Evolutionary conservation across 345 rosid species (phyloP).

Genomic region (Eutrema heterophyllum): DNA sequence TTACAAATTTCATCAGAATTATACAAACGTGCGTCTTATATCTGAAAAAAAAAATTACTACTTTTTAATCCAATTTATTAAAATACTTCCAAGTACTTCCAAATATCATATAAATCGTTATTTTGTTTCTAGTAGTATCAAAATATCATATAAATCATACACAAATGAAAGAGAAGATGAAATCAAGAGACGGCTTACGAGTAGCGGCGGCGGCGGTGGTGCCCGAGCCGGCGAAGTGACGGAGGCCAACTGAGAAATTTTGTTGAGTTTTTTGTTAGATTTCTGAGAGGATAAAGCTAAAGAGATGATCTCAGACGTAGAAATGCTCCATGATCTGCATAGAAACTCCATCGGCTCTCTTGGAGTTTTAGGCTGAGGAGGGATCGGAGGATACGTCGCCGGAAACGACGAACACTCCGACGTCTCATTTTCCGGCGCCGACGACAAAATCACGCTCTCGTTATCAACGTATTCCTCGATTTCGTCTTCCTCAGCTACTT

Average conservation of each 20-base stretch:
- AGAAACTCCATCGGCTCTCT: constrained; percentile 92
- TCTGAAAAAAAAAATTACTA: no score
- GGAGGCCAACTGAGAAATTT: background rate
- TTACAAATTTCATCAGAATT: no score
- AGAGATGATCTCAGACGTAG: constrained; percentile 85
- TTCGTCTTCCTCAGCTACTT: constrained; percentile 27
- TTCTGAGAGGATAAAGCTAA: constrained; percentile 55
- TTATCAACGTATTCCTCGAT: constrained; percentile 16
- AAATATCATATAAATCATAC: background rate
- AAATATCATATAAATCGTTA: no score
- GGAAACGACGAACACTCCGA: constrained; percentile 20
- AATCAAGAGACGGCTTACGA: constrained; percentile 14
- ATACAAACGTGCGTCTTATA: no score
- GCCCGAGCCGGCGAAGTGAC: background rate
- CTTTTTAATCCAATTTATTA: no score
- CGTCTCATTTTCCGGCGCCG: constrained; percentile 5
- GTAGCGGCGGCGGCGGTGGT: background rate
- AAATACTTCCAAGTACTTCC: no score
- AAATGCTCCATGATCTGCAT: constrained; percentile 88
- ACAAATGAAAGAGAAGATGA: background rate
- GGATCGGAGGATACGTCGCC: constrained; percentile 24
- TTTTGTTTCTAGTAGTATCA: background rate
- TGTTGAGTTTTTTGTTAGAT: constrained; percentile 14
- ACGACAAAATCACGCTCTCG: constrained; percentile 12
- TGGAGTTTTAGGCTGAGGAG: constrained; percentile 64